These are phyloP conservation scores for Puccinia triticina DNA, from an alignment of 1,284 basidiomycete species.

Conservation along the genomic window DNA sequence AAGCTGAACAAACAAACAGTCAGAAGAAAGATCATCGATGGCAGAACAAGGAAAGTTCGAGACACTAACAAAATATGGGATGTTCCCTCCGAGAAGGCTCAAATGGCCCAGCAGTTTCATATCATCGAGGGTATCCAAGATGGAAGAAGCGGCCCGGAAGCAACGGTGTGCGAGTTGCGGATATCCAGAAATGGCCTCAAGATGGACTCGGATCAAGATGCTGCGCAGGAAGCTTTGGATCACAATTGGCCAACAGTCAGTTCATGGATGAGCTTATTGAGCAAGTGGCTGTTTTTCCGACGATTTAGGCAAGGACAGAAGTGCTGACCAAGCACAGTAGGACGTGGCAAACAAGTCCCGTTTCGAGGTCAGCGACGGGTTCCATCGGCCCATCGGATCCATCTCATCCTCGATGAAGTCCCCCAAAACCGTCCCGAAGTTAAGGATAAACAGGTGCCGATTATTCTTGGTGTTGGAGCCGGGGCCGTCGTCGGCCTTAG, in stretches of 20 bases:
- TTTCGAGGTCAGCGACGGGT: constrained; percentile 19
- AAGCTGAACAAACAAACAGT: not conserved
- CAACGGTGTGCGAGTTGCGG: not conserved
- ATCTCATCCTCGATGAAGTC: constrained; percentile 5
- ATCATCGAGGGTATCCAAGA: constrained; percentile 17
- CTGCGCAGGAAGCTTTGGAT: not conserved
- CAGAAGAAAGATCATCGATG: not conserved
- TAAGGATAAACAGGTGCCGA: not conserved
- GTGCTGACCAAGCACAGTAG: constrained; percentile 6
- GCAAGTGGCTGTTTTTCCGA: not conserved
- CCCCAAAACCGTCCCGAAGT: not conserved
- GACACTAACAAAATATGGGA: constrained; percentile 21
- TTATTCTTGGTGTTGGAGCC: not conserved
- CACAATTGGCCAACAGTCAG: not conserved
- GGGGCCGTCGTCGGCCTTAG: not conserved
- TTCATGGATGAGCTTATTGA: not conserved
- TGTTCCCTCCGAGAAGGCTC: not conserved
- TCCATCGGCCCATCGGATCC: not conserved
- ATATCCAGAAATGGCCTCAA: not conserved
- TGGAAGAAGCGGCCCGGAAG: constrained; percentile 8
- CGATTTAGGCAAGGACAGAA: not conserved
- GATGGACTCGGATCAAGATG: constrained; percentile 16
- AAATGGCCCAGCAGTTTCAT: constrained; percentile 21
- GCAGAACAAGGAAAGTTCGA: not conserved
- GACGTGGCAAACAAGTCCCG: constrained; percentile 6